These are phyloP conservation scores for Candida krabiensis DNA, from an alignment of 805 yeast genomes.

Conservation along the genomic window DNA sequence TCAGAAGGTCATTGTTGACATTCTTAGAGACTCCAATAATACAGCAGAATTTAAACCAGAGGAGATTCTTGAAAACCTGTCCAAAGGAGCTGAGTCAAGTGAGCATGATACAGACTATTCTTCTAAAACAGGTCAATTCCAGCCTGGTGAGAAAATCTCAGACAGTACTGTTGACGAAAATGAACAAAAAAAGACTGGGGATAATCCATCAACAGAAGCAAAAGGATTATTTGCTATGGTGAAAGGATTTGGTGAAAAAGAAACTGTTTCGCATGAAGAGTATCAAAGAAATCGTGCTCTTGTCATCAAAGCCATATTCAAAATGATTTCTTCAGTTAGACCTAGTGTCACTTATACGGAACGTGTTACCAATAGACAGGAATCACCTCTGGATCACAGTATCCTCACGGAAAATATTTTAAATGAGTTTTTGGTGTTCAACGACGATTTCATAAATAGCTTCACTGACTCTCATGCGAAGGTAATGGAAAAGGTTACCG, in stretches of 20 bases:
- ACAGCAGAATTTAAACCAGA: conserved; percentile 12
- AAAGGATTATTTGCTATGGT: no score
- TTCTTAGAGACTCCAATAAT: conserved; percentile 8
- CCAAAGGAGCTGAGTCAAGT: conserved; percentile 6
- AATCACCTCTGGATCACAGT: conserved; percentile 13
- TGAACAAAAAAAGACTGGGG: not conserved
- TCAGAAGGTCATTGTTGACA: conserved; percentile 6
- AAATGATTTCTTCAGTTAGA: conserved; percentile 18
- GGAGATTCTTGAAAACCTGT: conserved; percentile 9
- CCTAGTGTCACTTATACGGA: conserved; percentile 16
- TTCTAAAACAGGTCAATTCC: not conserved
- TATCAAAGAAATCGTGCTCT: conserved; percentile 15
- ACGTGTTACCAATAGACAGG: conserved; percentile 9
- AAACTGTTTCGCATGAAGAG: conserved; percentile 5
- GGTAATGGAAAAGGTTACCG: conserved; percentile 44
- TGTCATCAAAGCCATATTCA: conserved; percentile 23
- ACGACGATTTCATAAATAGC: conserved; percentile 38
- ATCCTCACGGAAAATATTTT: conserved; percentile 15
- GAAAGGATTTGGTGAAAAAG: not conserved
- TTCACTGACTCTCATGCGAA: conserved; percentile 46
- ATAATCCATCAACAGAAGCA: no score
- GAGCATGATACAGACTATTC: no score
- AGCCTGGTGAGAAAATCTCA: not conserved
- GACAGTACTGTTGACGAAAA: not conserved
- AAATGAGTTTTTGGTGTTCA: conserved; percentile 38